phyloP scores from a whole-genome alignment of 2,329 filamentous ascomycete genomes.

The Fusarium sp. region DNA sequence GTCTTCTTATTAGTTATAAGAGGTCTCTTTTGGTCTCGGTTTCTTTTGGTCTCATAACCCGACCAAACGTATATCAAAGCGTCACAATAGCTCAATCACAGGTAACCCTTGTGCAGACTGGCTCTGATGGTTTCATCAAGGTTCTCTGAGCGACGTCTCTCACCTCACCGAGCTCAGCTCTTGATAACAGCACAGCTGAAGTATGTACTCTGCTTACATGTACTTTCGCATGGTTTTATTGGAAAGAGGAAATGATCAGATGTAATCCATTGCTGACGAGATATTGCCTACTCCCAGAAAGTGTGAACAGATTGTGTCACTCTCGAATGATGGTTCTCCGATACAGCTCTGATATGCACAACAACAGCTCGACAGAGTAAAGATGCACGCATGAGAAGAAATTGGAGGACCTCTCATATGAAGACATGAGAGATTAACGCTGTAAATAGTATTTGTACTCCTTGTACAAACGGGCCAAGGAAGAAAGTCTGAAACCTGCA shows the following conservation, averaged over 20 bases:
- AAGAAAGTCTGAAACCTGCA: too few species aligned
- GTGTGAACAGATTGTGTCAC: neutral
- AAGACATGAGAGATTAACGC: neutral
- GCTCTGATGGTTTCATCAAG: neutral
- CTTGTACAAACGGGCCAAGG: neutral
- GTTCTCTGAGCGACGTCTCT: neutral
- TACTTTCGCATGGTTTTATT: neutral
- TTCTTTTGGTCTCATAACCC: too few species aligned
- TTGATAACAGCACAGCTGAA: neutral
- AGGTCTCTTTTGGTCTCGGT: too few species aligned
- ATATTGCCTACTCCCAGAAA: neutral
- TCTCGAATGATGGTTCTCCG: neutral
- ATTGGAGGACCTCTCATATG: neutral
- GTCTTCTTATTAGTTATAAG: too few species aligned
- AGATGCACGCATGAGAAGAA: neutral
- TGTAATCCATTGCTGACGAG: neutral
- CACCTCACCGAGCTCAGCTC: neutral
- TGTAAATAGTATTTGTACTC: too few species aligned
- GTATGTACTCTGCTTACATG: constrained; percentile 1
- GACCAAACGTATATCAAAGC: too few species aligned
- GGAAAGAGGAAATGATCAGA: neutral
- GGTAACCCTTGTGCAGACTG: too few species aligned
- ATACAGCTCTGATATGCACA: neutral
- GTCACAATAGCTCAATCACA: too few species aligned
- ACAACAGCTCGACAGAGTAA: neutral